Base-by-base conservation (phyloP, 805 yeast species). In the Metahyphopichia silvanorum region DNA sequence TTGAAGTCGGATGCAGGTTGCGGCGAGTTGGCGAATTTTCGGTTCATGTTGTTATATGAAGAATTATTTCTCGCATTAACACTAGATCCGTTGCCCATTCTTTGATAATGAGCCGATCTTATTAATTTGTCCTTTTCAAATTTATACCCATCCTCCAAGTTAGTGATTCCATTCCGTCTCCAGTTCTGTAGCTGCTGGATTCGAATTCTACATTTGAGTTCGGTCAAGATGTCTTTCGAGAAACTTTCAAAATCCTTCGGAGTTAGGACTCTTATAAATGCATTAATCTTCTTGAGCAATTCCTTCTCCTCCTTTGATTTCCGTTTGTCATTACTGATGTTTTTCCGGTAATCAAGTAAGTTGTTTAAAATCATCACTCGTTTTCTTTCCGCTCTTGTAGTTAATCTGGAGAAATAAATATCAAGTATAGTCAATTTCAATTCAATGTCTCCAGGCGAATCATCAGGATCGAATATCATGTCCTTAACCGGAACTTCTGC, bases 401-500 rank as follows among this genome's bases (percentile, higher is more conserved):
- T 87, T 42, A 93, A 72, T 43, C 95, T 74, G 21, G 93, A 82
- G 51, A 87, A 88, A 58, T 93, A 93, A 26, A 93, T 89, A 42
- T 87, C 95, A 45, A 93, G 64, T 2, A 89, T 81, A 0, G 95
- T 78, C 40, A 93, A 69, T 57, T 93, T 93, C 53, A 93, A 72
- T 51, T 93, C 95, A 28, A 91, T 83, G 54, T 93, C 98, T 25
- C 82, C 79, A 15, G 82, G 78, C 34, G 80, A 79, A 50, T 93
- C 99, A 32, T 43, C 98, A 0, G 91, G 86, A 48, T 93, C 98
- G 51, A 94, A 93, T 2, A 82, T 75, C 95, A 93, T 86, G 55
- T 93, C 98, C 53, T 93, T 93, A 13, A 93, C 86, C 0, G 93
- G 81, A 35, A 82, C 71, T 59, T 93, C 99, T 0, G 98, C 98